Base-by-base conservation (phyloP, 179 eudicot genomes). In the Gypsophila paniculata region DNA sequence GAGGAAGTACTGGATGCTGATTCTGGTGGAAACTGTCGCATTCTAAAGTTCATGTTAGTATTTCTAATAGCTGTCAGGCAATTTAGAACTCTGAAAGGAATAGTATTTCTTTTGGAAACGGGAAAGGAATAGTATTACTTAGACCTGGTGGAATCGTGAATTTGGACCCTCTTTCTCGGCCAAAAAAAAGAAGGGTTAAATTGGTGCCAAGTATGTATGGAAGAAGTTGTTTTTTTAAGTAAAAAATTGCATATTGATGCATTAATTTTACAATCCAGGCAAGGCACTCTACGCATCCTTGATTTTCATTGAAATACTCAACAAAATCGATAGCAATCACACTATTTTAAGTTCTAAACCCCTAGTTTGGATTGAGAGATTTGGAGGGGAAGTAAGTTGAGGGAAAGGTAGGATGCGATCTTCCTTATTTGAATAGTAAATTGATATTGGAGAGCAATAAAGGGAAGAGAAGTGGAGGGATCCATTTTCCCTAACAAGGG, bases 101-200 rank as follows among this genome's bases (percentile, higher is more conserved):
- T 61, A 15, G n/a, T 46, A 54, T n/a, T 29, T 55, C n/a, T 21
- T 29, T 44, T 17, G 13, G 65, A 65, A 65, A 5, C 14, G 11
- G 7, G 67, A 71, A 65, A 71, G 1, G 51, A 71, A 76, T 68
- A 29, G 64, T 46, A 70, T 70, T 36, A 25, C 19, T 13, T 38
- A 44, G 66, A 62, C 67, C 58, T 69, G 19, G 46, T 34, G 68
- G 76, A 69, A 74, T 78, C 59, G 74, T 66, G 71, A n/a, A 74
- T 1, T 49, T 48, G 12, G 70, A 29, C 63, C 58, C 65, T 71
- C 23, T 69, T 74, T 55, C 8, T 46, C 14, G 66, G 72, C 74
- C 74, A 74, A 71, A 62, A 57, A 62, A 13, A 69, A 21, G 3
- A 71, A 72, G 75, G 46, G 80, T 67, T 58, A 48, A 59, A 5